Evolutionary conservation across 164 flowering plant species (phyloP), one percentile per base, ranked within the genome.

Genomic region (Dillenia turbinata): DNA sequence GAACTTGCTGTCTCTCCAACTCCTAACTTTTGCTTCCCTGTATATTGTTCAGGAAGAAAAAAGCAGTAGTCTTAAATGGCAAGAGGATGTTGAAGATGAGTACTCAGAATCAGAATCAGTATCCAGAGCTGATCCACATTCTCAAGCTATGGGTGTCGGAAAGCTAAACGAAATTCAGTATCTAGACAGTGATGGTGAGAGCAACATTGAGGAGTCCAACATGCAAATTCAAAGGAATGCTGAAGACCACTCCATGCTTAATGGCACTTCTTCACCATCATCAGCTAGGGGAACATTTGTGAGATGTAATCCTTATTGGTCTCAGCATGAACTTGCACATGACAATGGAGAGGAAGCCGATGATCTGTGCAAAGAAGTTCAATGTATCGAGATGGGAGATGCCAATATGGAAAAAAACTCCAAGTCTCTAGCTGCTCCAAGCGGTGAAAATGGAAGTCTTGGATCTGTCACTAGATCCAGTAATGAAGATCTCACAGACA

Each of bases 341-440:
- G 43, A 54, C 7, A 54, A 60, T 47, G 69, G 57, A 24, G 78
- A 71, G 49, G 80, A 77, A 62, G 59, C 72, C 65, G 80, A 79
- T 54, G 84, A 77, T 12, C 70, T 70, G 61, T 84, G 83, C 77
- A 83, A 77, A 73, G 88, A 81, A 62, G 89, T 87, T 70, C 77
- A 67, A 44, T 87, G 89, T 57, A 73, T 85, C 59, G 88, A 83
- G 66, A 74, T 58, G 57, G 81, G 74, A 44, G 82, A 75, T 49
- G 59, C 77, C 61, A 56, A 63, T 47, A 59, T 66, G 43, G 71
- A 66, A 13, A 60, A 54, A 12, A 70, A 61, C 57, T 17, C 46
- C 43, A 72, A 60, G 57, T 43, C 59, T 9, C 59, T 13, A 68
- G 61, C 69, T 9, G 46, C 61, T 9, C 45, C 70, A 60, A 56